These are phyloP conservation scores for Cenococcum geophilum DNA, from an alignment of 495 filamentous ascomycete species.

Conservation along the genomic window DNA sequence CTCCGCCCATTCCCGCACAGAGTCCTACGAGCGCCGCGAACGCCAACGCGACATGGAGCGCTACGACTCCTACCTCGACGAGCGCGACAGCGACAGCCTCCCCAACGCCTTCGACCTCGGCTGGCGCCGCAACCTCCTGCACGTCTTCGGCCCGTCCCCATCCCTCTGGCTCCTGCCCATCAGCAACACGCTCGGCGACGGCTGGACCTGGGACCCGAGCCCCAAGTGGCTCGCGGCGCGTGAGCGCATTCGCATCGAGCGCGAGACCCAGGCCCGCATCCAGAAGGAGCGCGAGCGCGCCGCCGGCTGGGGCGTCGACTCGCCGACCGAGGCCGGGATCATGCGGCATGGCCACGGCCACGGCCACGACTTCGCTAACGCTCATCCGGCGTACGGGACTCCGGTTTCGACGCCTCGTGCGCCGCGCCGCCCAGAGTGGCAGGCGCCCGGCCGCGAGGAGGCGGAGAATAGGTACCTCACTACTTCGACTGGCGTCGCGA, in stretches of 20 bases:
- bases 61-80: constrained; percentile 83
- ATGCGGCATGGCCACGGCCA: constrained; percentile 15
- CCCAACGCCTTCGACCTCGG: constrained; percentile 93
- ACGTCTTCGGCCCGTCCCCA: constrained; percentile 71
- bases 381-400: constrained; percentile 15
- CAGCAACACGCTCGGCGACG: constrained; percentile 78
- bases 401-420: constrained; percentile 11
- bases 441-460: constrained; percentile 21
- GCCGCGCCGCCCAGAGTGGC: constrained; percentile 19
- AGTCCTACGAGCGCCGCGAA: constrained; percentile 68
- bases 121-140: constrained; percentile 65
- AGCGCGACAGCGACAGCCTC: constrained; percentile 75
- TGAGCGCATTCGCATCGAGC: constrained; percentile 31
- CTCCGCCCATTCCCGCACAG: constrained; percentile 45
- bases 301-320: constrained; percentile 31
- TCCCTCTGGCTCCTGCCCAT: constrained; percentile 75
- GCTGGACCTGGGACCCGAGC: constrained; percentile 92
- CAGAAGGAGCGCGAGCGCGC: constrained; percentile 34
- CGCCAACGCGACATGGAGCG: constrained; percentile 62
- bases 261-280: constrained; percentile 27
- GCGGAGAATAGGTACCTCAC: constrained; percentile 27
- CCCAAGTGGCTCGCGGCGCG: constrained; percentile 36
- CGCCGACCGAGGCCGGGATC: constrained; percentile 27
- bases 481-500: constrained; percentile 19
- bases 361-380: too few relatives aligned